These are phyloP conservation scores for Hypoxylon sp. DNA, from an alignment of 2,329 filamentous ascomycete genomes.

Conservation along the genomic window DNA sequence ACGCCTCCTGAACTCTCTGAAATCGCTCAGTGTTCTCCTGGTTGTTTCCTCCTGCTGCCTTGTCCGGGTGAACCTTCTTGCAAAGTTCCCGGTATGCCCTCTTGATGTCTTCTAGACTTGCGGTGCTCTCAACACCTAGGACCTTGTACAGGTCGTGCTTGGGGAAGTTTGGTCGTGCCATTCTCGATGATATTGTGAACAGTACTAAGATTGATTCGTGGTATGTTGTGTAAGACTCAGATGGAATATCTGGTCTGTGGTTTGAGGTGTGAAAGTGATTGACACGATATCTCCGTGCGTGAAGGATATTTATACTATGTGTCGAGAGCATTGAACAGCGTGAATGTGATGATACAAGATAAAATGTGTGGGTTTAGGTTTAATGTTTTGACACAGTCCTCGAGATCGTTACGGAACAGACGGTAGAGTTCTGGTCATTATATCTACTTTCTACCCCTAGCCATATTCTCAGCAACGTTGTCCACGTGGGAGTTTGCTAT, in stretches of 20 bases:
- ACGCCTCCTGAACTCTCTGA: conserved; percentile 31
- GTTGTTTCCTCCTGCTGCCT: conserved; percentile 36
- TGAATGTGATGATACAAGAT: conserved; percentile 1
- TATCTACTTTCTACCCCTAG: conserved; percentile 5
- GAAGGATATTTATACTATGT: conserved; percentile 2
- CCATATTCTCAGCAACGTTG: conserved; percentile 5
- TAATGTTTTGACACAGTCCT: conserved; percentile 9
- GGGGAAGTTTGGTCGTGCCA: conserved; percentile 31
- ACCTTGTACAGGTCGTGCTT: conserved; percentile 35
- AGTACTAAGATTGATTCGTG: conserved; percentile 1
- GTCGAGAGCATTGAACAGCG: conserved; percentile 6
- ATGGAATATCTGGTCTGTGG: conserved; percentile 5
- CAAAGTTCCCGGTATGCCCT: conserved; percentile 35
- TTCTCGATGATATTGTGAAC: conserved; percentile 11
- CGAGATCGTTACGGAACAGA: background rate
- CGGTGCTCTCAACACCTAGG: conserved; percentile 29
- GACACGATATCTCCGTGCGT: background rate
- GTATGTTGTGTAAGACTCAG: conserved; percentile 5
- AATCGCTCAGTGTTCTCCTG: conserved; percentile 33
- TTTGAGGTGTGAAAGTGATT: conserved; percentile 15
- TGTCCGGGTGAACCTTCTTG: conserved; percentile 38
- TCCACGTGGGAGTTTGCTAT: conserved; percentile 32
- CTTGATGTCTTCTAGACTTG: conserved; percentile 36
- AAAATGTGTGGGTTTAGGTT: conserved; percentile 8
- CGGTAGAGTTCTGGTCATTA: conserved; percentile 12